Base-by-base conservation (phyloP, 257 asterid genomes). In the Eucommia ulmoides region DNA sequence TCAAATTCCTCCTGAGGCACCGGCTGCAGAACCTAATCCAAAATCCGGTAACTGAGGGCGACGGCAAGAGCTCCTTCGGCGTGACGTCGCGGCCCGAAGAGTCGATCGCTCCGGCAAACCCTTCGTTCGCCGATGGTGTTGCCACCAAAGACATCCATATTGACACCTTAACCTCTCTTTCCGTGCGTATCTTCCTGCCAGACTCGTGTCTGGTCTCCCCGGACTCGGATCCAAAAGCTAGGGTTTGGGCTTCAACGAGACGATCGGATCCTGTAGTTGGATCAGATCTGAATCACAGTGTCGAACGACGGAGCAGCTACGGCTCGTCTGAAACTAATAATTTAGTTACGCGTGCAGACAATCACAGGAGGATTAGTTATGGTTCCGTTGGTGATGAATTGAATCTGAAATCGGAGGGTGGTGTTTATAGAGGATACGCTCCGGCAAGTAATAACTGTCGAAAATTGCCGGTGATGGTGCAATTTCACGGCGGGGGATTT, bases 401-500 rank as follows among this genome's bases (percentile, higher is more conserved):
- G 9, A 41, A 42, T 1, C 19, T 42, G 48, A 42, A 42, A 17
- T 18, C 62, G 23, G 66, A 41, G 18, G 35, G 52, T 10, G 78
- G 69, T 53, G 74, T 25, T 41, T 86, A 86, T 22, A 77, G 88
- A 8, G 96, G 96, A 47, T 86, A 86, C 55, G 59, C 52, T 51
- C 96, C 94, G 45, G 83, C 68, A 35, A 64, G 23, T 16, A 69
- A 74, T 51, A 71, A 69, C 55, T 70, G 84, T 53, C 67, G 78
- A 77, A 86, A 78, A 41, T 55, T 86, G 52, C 93, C 94, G 58
- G 77, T 86, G 50, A 80, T 86, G 3, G 58, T 86, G 71, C 96
- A 86, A 72, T 86, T 86, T 54, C 96, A 86, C 42, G 94, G 96
- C 7, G 94, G 96, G 1, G 89, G 89, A 0, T 86, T 91, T 87